Evolutionary conservation across 2,329 filamentous ascomycete species (phyloP), one percentile per base, ranked within the genome.

Genomic region (Alternaria sp.): DNA sequence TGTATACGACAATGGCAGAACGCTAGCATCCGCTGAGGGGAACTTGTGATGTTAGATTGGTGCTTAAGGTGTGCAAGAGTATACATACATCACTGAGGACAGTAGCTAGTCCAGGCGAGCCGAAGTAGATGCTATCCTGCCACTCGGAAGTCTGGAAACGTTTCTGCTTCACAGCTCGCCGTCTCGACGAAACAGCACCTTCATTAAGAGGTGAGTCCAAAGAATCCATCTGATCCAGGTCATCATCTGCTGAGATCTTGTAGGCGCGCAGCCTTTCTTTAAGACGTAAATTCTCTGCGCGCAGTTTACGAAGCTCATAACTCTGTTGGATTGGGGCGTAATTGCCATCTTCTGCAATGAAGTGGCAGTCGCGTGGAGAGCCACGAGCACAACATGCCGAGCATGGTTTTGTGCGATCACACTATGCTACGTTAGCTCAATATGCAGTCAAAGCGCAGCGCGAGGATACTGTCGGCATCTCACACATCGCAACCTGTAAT

Each of bases 371-470:
- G 62, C 81, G 83, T 4, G 83, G 82, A 46, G 79, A 77, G 12
- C 83, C 83, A 59, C 83, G 78, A 50, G 82, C 82, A 68, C 83
- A 84, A 65, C 83, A 85, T 45, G 83, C 82, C 21, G 81, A 82
- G 71, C 83, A 85, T 49, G 83, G 83, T 67, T 83, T 83, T 44
- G 81, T 84, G 56, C 83, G 81, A 75, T 84, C 83, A 66, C 83
- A 85, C 82, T 84, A 33, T 18, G 45, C 14, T 47, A 12, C 10
- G 18, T 60, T 18, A 60, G 58, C 44, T 56, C 18, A 33, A 2
- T 49, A 3, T 23, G 4, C 8, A 18, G 9, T 26, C 11, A n/a
- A 25, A 41, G 37, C 3, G 37, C 5, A 14, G 2, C 28, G 3
- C 15, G 18, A 26, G 21, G 6, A 18, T 2, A 14, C 3, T 15